These are phyloP conservation scores for Synchytrium microbalum DNA, from an alignment of 371 early-diverging fungal species.

Conservation along the genomic window DNA sequence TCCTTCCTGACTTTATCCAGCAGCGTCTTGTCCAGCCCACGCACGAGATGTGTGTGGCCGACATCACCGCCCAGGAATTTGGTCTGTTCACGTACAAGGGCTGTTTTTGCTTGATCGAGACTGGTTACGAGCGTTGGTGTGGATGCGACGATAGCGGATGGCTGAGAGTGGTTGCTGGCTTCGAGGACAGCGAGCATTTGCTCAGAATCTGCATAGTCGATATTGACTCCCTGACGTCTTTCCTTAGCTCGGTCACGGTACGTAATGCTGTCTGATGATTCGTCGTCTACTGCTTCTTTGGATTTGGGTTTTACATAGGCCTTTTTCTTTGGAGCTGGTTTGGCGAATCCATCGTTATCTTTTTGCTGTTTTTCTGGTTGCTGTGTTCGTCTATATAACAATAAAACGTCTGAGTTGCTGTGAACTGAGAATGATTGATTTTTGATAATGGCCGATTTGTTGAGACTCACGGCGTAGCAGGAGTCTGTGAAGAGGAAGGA, in stretches of 20 bases:
- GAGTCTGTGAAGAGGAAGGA: too few relatives aligned
- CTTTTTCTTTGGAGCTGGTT: too few relatives aligned
- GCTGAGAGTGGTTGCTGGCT: not conserved
- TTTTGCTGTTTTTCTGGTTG: too few relatives aligned
- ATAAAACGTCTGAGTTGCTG: too few relatives aligned
- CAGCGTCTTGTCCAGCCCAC: slow-evolving; percentile 79
- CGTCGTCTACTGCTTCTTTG: too few relatives aligned
- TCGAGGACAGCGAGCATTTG: slow-evolving; percentile 32
- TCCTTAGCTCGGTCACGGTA: slow-evolving; percentile 89
- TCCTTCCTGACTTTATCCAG: slow-evolving; percentile 49
- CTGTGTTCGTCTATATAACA: too few relatives aligned
- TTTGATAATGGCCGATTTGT: too few relatives aligned
- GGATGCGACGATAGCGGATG: not conserved
- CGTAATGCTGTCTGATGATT: too few relatives aligned
- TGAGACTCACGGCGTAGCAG: too few relatives aligned
- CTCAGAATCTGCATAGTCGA: slow-evolving; percentile 48
- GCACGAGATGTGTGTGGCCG: slow-evolving; percentile 83
- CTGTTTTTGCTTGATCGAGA: slow-evolving; percentile 1
- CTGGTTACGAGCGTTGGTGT: not conserved
- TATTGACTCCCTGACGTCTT: slow-evolving; percentile 56
- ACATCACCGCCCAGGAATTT: slow-evolving; percentile 85
- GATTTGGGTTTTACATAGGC: too few relatives aligned
- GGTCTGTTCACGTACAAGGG: slow-evolving; percentile 52
- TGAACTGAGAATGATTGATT: too few relatives aligned
- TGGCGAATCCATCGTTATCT: too few relatives aligned